Conservation (phyloP, 371 early-diverging fungal genomes). For the Thermomucor indicae-seudaticae region DNA sequence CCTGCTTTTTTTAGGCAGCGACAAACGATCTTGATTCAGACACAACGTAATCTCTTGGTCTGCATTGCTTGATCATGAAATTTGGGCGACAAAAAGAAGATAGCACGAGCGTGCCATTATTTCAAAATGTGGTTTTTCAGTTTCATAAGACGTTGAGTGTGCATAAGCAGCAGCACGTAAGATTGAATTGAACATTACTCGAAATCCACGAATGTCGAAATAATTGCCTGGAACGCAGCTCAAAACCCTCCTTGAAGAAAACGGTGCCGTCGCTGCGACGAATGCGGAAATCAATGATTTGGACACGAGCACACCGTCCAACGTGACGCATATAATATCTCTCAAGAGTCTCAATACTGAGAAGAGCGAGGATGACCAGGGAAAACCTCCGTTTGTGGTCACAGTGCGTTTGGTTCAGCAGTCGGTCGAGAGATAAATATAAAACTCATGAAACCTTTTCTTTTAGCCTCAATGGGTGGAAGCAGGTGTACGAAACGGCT, state of each 20-base stretch:
- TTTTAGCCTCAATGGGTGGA: conserved; percentile 18
- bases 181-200: neutral
- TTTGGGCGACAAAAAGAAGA: conserved; percentile 2
- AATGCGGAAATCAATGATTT: neutral
- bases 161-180: neutral
- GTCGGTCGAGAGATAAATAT: neutral
- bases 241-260: neutral
- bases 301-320: neutral
- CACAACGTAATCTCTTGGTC: too few species aligned
- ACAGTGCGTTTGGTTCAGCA: neutral
- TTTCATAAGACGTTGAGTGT: neutral
- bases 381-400: neutral
- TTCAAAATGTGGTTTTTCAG: conserved; percentile 1
- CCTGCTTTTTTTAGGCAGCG: too few species aligned
- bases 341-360: neutral
- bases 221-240: neutral
- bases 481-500: conserved; percentile 15
- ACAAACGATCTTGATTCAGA: too few species aligned
- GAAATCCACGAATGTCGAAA: neutral
- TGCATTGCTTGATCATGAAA: too few species aligned
- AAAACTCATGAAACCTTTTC: neutral
- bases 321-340: conserved; percentile 1
- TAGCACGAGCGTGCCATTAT: neutral
- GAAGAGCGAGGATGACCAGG: neutral
- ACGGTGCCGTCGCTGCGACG: neutral